phyloP scores from a whole-genome alignment of 2,329 filamentous ascomycete genomes.

The Bipolaris cookei region DNA sequence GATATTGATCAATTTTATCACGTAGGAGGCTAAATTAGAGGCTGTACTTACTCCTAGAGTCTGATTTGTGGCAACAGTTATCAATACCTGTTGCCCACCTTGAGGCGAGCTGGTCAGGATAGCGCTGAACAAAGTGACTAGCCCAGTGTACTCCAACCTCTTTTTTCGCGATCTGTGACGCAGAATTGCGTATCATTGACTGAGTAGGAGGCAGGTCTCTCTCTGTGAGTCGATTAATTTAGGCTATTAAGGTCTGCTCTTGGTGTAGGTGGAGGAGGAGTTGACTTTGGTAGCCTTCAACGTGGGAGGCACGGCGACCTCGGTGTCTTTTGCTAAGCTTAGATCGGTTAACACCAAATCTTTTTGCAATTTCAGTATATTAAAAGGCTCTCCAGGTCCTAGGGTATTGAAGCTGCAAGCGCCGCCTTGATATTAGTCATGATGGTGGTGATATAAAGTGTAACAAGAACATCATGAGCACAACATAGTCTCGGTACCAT shows the following conservation, averaged over 20 bases:
- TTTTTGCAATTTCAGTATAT: background rate
- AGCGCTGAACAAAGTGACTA: background rate
- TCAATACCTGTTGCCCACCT: constrained; percentile 13
- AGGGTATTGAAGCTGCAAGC: no score
- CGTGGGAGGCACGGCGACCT: background rate
- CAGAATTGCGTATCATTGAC: no score
- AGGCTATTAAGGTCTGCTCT: background rate
- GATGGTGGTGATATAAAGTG: no score
- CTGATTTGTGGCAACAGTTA: constrained; percentile 12
- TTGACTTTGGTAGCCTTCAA: no score
- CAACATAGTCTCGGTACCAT: background rate
- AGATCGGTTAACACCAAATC: background rate
- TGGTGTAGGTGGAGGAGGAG: background rate
- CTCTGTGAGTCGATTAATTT: no score
- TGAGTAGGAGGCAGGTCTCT: no score
- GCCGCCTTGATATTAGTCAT: no score
- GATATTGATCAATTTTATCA: no score
- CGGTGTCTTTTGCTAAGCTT: background rate
- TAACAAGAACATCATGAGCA: background rate
- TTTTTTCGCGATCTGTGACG: background rate
- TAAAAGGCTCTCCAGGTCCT: no score
- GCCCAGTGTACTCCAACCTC: background rate
- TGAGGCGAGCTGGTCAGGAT: constrained; percentile 8
- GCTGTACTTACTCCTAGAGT: constrained; percentile 14
- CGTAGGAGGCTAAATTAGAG: no score